phyloP scores from a whole-genome alignment of 2,329 filamentous ascomycete genomes.

The Pseudocercospora macadamiae region DNA sequence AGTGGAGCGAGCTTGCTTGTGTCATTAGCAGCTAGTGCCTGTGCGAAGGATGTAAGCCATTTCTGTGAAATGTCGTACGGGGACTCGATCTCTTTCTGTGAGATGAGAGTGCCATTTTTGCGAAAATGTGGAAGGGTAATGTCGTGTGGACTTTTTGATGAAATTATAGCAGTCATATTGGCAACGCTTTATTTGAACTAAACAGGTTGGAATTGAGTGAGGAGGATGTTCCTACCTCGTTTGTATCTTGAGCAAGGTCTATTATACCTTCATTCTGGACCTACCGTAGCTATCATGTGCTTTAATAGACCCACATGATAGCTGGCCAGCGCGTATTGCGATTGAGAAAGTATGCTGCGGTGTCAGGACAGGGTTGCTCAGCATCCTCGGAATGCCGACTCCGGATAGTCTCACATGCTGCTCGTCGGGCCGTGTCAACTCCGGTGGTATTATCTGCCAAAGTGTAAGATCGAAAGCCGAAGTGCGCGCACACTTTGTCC shows the following conservation, averaged over 20 bases:
- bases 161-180: neutral
- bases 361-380: neutral
- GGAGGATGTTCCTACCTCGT: no score
- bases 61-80: constrained; percentile 32
- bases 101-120: constrained; percentile 25
- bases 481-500: no score
- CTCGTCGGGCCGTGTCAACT: constrained; percentile 7
- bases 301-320: neutral
- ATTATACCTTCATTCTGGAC: neutral
- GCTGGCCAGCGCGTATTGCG: neutral
- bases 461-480: neutral
- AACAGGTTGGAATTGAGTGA: no score
- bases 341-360: neutral
- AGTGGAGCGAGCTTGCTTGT: constrained; percentile 32
- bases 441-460: no score
- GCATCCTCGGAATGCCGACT: neutral
- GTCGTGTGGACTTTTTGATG: constrained; percentile 28
- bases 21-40: constrained; percentile 30
- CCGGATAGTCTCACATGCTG: neutral
- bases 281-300: no score
- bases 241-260: no score
- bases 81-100: constrained; percentile 8
- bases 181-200: neutral
- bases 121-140: constrained; percentile 34
- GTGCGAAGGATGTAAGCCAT: constrained; percentile 37